Percentiles rank a stretch among this genome's conserved stretches.
Evolutionary conservation across 1,139 yeast genomes (phyloP).

Genomic region (Diutina mesorugosa): DNA sequence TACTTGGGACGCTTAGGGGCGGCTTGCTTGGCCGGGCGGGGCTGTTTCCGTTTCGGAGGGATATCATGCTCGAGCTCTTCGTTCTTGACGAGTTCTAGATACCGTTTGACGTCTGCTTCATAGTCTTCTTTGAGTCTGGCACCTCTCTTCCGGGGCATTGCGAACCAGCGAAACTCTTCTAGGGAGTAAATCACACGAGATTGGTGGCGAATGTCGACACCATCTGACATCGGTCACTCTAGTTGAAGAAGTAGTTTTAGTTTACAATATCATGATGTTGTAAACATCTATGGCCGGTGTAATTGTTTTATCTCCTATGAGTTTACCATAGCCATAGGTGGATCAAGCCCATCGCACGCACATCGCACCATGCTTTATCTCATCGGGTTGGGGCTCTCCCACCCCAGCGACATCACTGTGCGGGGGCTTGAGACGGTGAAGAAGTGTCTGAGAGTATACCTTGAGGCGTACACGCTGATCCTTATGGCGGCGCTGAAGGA

Average conservation of each 20-base stretch:
- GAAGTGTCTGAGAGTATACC: constrained; percentile 74
- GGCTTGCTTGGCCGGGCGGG: background rate
- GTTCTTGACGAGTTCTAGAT: background rate
- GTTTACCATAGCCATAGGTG: background rate
- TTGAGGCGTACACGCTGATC: constrained; percentile 92
- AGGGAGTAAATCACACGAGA: background rate
- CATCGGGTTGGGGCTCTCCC: constrained; percentile 84
- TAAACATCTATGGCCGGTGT: too few species aligned
- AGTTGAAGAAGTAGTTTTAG: too few species aligned
- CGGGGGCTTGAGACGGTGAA: constrained; percentile 81
- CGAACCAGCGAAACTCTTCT: background rate
- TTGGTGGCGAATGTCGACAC: too few species aligned
- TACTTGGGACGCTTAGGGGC: background rate
- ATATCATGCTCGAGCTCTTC: background rate
- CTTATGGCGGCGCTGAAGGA: constrained; percentile 81
- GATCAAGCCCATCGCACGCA: constrained; percentile 2
- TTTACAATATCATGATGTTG: too few species aligned
- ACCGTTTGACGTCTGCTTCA: background rate
- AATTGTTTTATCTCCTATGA: too few species aligned
- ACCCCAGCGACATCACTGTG: constrained; percentile 84
- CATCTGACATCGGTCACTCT: too few species aligned
- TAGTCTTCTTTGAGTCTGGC: background rate
- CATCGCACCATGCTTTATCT: constrained; percentile 60
- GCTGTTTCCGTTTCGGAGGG: constrained; percentile 1
- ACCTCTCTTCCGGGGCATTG: background rate